These are phyloP conservation scores for Artemisia argyi DNA, from an alignment of 129 eudicot species.

Conservation along the genomic window DNA sequence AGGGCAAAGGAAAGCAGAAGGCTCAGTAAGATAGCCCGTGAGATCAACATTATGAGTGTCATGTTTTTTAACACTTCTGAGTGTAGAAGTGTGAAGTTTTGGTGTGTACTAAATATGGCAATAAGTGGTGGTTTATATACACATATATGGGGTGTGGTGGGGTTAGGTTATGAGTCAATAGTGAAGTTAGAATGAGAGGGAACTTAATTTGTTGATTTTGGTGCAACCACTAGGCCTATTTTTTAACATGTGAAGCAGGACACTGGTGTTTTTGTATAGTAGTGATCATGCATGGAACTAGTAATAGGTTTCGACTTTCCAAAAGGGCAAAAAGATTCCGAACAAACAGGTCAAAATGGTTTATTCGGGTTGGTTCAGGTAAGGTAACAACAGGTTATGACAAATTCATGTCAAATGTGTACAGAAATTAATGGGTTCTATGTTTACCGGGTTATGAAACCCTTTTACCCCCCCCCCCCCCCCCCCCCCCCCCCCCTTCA, in stretches of 20 bases:
- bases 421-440: no score
- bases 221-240: constrained; percentile 39
- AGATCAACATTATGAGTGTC: constrained; percentile 15
- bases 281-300: constrained; percentile 17
- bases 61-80: background rate
- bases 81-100: constrained; percentile 24
- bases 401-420: no score
- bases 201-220: constrained; percentile 32
- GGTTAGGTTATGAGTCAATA: constrained; percentile 45
- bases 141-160: constrained; percentile 9
- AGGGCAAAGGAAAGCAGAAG: constrained; percentile 37
- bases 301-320: background rate
- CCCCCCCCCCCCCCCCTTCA: no score
- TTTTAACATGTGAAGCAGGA: constrained; percentile 19
- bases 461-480: no score
- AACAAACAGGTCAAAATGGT: background rate
- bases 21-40: constrained; percentile 27
- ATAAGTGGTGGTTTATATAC: constrained; percentile 31
- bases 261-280: constrained; percentile 17
- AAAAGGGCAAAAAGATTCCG: background rate
- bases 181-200: constrained; percentile 32
- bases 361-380: no score
- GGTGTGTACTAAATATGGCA: constrained; percentile 27
- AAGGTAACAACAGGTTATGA: no score
- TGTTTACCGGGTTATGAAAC: no score